Percentiles rank a stretch among this genome's conserved stretches.
These are phyloP conservation scores for Penicillium sclerotigenum DNA, from an alignment of 2,329 filamentous ascomycete species.

Conservation along the genomic window DNA sequence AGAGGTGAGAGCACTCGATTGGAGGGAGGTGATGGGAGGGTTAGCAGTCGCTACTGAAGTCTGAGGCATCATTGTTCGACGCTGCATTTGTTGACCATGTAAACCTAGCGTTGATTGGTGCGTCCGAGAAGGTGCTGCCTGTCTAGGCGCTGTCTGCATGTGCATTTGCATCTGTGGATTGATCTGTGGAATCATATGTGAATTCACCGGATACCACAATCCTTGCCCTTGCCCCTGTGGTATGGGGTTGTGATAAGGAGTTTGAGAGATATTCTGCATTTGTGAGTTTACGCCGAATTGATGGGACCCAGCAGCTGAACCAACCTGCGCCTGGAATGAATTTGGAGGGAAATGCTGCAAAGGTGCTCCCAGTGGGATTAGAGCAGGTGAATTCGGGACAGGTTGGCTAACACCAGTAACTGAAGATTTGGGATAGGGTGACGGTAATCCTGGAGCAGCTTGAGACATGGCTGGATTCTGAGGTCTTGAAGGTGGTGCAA, in stretches of 20 bases:
- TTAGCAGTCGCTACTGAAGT: background rate
- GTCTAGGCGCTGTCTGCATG: background rate
- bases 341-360: background rate
- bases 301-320: background rate
- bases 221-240: background rate
- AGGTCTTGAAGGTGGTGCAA: background rate
- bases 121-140: background rate
- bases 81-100: background rate
- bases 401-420: background rate
- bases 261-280: background rate
- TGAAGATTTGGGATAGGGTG: background rate
- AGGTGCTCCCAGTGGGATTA: background rate
- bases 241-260: background rate
- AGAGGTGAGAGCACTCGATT: background rate
- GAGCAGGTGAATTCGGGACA: background rate
- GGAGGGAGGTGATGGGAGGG: background rate
- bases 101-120: background rate
- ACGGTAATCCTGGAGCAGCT: too few species aligned
- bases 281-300: background rate
- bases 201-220: background rate
- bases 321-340: background rate
- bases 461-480: background rate
- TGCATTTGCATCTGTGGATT: background rate
- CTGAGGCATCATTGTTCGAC: background rate
- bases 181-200: background rate